Conservation (phyloP, 2,329 filamentous ascomycete species). For the Sporothrix pallida region DNA sequence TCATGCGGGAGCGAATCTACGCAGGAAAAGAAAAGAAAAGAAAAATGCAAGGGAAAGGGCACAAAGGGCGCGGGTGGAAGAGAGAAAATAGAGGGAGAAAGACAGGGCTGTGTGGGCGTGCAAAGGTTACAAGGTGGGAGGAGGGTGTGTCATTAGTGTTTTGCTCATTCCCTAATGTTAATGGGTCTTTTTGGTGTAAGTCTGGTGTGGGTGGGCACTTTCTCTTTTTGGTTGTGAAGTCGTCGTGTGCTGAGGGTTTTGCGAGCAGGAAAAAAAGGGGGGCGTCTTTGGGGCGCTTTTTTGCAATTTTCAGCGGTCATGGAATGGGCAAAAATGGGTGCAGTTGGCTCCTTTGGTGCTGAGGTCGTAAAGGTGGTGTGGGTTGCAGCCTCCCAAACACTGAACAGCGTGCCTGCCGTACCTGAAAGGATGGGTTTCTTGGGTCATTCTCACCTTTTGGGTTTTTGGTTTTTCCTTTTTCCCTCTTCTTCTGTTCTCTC, state of each 20-base stretch:
- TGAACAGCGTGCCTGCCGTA: background rate
- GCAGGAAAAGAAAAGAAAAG: background rate
- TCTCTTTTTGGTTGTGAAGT: background rate
- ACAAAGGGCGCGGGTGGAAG: too few species aligned
- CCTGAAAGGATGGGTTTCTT: slow-evolving; percentile 4
- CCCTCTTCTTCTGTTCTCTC: too few species aligned
- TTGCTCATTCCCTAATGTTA: background rate
- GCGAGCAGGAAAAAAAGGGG: background rate
- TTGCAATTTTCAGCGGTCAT: slow-evolving; percentile 18
- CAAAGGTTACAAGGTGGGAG: background rate
- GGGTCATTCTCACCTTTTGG: slow-evolving; percentile 27
- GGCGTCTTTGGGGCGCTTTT: background rate
- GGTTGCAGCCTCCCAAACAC: slow-evolving; percentile 2
- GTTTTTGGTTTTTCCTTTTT: slow-evolving; percentile 32
- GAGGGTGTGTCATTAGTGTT: slow-evolving; percentile 1
- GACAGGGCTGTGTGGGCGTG: background rate
- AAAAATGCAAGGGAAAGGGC: background rate
- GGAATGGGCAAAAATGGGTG: slow-evolving; percentile 13
- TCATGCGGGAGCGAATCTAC: background rate
- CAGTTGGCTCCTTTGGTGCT: background rate
- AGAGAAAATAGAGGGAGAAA: too few species aligned
- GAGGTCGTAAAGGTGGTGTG: slow-evolving; percentile 6
- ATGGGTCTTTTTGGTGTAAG: background rate
- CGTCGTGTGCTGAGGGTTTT: background rate
- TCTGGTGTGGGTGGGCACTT: slow-evolving; percentile 3